A percentile compares a stretch with the other conserved stretches of the same genome.
These are phyloP conservation scores for Tetrastigma voinierianum DNA, from an alignment of 164 flowering plant species.

Conservation along the genomic window DNA sequence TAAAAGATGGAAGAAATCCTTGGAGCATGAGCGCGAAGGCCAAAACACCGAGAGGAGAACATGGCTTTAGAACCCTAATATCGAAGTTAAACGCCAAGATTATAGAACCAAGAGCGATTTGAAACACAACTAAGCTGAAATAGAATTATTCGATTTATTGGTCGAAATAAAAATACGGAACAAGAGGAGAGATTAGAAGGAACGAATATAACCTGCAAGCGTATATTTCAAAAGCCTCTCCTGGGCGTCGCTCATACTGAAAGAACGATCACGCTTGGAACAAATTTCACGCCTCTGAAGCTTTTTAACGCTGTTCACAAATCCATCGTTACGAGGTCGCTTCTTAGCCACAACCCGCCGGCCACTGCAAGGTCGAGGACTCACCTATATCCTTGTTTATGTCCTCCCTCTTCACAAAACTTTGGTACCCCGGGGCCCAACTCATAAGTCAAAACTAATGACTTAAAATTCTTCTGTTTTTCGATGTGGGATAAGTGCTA, in stretches of 20 bases:
- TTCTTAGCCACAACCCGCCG: slow-evolving; percentile 77
- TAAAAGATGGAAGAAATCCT: too few species aligned
- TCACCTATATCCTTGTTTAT: slow-evolving; percentile 65
- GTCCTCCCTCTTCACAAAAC: slow-evolving; percentile 51
- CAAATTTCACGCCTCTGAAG: slow-evolving; percentile 86
- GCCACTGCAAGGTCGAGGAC: slow-evolving; percentile 76
- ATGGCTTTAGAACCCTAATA: too few species aligned
- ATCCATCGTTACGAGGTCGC: slow-evolving; percentile 64
- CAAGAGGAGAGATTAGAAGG: background rate
- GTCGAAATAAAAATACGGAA: background rate
- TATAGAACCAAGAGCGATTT: too few species aligned
- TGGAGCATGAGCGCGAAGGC: too few species aligned
- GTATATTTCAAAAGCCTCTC: slow-evolving; percentile 84
- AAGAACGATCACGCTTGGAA: slow-evolving; percentile 74
- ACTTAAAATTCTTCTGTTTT: too few species aligned
- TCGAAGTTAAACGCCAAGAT: too few species aligned
- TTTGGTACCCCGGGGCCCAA: too few species aligned
- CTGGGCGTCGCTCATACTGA: slow-evolving; percentile 77
- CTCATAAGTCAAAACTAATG: too few species aligned
- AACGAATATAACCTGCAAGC: slow-evolving; percentile 28
- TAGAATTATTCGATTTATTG: too few species aligned
- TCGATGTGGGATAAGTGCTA: too few species aligned
- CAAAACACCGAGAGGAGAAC: too few species aligned
- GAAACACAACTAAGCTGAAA: too few species aligned
- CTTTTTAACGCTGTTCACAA: slow-evolving; percentile 92